phyloP scores from a whole-genome alignment of 768 basidiomycete species.

The Chalciporus sphaerocephalus region DNA sequence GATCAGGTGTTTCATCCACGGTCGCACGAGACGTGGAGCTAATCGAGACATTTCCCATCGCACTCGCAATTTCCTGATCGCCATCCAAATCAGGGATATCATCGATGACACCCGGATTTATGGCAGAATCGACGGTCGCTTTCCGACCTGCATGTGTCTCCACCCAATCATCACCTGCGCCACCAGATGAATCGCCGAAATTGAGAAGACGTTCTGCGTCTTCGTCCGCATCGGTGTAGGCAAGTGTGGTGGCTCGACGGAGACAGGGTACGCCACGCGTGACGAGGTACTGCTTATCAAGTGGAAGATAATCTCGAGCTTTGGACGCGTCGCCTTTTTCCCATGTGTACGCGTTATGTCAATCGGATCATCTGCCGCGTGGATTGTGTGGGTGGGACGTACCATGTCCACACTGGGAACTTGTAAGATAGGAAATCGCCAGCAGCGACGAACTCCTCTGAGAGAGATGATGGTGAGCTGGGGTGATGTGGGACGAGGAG shows the following conservation, averaged over 20 bases:
- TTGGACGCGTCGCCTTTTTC: slow-evolving; percentile 88
- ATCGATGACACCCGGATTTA: slow-evolving; percentile 63
- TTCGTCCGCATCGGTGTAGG: slow-evolving; percentile 94
- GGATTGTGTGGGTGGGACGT: slow-evolving; percentile 25
- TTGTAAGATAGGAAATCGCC: slow-evolving; percentile 98
- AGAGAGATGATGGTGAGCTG: slow-evolving; percentile 9
- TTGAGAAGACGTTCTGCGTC: slow-evolving; percentile 90
- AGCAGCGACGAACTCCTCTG: slow-evolving; percentile 97
- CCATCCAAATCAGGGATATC: slow-evolving; percentile 87
- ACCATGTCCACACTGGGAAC: slow-evolving; percentile 98
- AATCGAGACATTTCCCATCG: slow-evolving; percentile 46
- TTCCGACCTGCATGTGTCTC: slow-evolving; percentile 90
- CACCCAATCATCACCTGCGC: slow-evolving; percentile 88
- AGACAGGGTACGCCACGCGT: slow-evolving; percentile 96
- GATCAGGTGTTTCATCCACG: slow-evolving; percentile 70
- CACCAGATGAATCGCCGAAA: slow-evolving; percentile 63
- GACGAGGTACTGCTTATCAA: slow-evolving; percentile 94
- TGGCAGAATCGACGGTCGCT: slow-evolving; percentile 45
- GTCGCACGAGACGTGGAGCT: slow-evolving; percentile 31
- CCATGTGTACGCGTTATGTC: slow-evolving; percentile 45
- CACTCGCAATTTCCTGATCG: slow-evolving; percentile 40
- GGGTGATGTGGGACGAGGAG: neutral
- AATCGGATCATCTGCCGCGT: neutral
- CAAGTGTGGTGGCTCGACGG: slow-evolving; percentile 84
- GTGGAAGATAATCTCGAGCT: slow-evolving; percentile 87